Evolutionary conservation across 2,329 filamentous ascomycete species (phyloP), one percentile per base, ranked within the genome.

Genomic region (Rhynchosporium graminicola): DNA sequence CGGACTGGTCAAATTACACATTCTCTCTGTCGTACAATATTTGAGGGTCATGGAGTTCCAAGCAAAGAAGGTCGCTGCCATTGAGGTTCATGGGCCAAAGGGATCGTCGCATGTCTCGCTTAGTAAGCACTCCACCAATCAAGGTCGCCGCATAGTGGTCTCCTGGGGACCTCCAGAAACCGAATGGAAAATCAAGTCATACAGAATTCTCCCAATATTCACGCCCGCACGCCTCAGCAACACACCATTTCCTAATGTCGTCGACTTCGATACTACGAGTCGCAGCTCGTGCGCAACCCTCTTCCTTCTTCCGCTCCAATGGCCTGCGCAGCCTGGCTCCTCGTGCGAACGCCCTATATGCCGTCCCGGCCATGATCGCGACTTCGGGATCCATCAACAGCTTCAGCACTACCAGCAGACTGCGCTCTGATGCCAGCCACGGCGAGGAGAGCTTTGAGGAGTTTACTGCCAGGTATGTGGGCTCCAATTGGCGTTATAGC

Each of bases 361-460:
- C 79, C 69, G 74, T 78, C 65, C 82, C 84, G 71, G 79, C 79
- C 68, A 71, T 82, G 71, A 73, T 79, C 71, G 78, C 79, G 73
- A 78, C 80, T 73, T 79, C 80, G 73, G 79, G 81, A 74, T 76
- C 78, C 65, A 73, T 74, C 71, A 78, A 75, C 75, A 80, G 75
- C 80, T 88, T 89, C 81, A 88, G 83, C 83, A 89, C 86, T 75
- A 82, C 81, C 66, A 67, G 67, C 64, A 61, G 67, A 50, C 80
- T 80, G 74, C 78, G 76, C 72, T 79, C 79, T 62, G 83, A 83
- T 72, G 83, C 82, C 73, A 63, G 52, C 43, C 91, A 96, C 80
- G 86, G 88, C 76, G 95, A 99, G 80, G 95, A 99, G 87, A 96
- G 90, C 74, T 99, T 97, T 74, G 95, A 99, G 84, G 93, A 98